These are phyloP conservation scores for Boletus patriciae DNA, from an alignment of 768 basidiomycete species.

Conservation along the genomic window DNA sequence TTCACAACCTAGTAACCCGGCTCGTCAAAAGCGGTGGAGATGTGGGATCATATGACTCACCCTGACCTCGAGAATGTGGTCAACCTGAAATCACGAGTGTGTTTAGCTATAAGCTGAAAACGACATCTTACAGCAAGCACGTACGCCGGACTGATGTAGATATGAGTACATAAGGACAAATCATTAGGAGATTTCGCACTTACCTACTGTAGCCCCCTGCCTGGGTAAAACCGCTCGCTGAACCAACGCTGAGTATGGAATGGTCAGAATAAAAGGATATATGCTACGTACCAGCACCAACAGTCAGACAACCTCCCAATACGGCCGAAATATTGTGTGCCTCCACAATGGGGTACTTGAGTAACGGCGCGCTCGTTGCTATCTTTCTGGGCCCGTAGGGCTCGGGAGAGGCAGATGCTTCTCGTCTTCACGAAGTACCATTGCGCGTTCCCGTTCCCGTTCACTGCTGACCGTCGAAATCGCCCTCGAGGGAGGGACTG, in stretches of 20 bases:
- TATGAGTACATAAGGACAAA: background rate
- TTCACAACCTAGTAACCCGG: constrained; percentile 33
- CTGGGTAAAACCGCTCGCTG: constrained; percentile 44
- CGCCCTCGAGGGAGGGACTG: too few species aligned
- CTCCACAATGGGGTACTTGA: constrained; percentile 6
- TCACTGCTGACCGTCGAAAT: too few species aligned
- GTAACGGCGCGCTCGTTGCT: too few species aligned
- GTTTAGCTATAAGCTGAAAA: background rate
- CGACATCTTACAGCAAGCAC: background rate
- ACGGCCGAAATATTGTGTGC: constrained; percentile 14
- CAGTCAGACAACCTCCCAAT: constrained; percentile 19
- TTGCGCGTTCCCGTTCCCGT: too few species aligned
- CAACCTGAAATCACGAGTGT: constrained; percentile 32
- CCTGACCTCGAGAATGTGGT: constrained; percentile 46
- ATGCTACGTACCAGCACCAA: constrained; percentile 22
- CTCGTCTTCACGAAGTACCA: too few species aligned
- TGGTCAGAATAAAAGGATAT: too few species aligned
- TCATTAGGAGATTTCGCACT: background rate
- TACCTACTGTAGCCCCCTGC: constrained; percentile 47
- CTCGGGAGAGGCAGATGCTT: too few species aligned
- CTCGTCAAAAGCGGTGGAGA: background rate
- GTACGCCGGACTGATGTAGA: constrained; percentile 16
- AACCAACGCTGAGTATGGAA: background rate
- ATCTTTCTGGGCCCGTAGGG: too few species aligned
- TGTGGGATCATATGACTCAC: background rate